phyloP scores from a whole-genome alignment of 73 alveolate species.

The Tetrahymena borealis region DNA sequence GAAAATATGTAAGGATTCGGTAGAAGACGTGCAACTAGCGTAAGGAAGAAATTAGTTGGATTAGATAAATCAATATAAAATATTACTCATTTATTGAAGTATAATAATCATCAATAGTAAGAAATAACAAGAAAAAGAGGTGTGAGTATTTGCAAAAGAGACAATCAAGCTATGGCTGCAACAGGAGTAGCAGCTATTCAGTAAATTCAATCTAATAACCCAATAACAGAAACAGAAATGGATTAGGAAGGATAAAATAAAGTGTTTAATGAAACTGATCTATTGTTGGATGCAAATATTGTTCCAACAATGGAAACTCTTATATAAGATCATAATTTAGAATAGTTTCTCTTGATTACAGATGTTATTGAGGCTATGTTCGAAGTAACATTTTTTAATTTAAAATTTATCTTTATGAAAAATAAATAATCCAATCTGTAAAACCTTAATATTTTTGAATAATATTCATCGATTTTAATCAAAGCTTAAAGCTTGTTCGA shows the following conservation, averaged over 20 bases:
- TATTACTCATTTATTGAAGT: not conserved
- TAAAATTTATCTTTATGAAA: too few relatives aligned
- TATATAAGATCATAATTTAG: not conserved
- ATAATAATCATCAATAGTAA: not conserved
- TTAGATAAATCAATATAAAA: not conserved
- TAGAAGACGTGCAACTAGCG: not conserved
- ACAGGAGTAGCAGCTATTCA: not conserved
- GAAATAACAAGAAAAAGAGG: not conserved
- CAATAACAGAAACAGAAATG: not conserved
- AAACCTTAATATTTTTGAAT: too few relatives aligned
- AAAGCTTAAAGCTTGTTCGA: too few relatives aligned
- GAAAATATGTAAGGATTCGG: not conserved
- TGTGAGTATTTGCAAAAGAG: not conserved
- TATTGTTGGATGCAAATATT: not conserved
- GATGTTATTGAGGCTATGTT: not conserved
- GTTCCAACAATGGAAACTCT: not conserved
- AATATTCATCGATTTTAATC: too few relatives aligned
- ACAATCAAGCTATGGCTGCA: too few relatives aligned
- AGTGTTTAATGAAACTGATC: not conserved
- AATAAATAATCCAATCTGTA: too few relatives aligned
- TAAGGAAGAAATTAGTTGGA: not conserved
- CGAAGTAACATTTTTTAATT: not conserved
- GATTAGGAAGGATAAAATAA: not conserved
- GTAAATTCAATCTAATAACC: not conserved
- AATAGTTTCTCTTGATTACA: not conserved